phyloP scores from a whole-genome alignment of 805 yeast genomes.

The Yarrowia sp. region DNA sequence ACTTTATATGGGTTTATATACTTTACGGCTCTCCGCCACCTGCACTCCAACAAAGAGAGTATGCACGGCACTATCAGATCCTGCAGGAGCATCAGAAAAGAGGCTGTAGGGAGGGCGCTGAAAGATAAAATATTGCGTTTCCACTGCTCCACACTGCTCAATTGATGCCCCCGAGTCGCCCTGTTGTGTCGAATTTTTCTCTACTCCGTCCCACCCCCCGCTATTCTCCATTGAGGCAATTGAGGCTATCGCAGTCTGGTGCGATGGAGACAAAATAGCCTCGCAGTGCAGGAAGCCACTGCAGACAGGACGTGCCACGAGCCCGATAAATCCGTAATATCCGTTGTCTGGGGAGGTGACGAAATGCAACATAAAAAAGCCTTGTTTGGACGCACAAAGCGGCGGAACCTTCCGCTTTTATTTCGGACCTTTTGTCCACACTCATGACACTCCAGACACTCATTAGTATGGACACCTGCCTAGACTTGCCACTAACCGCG shows the following conservation, averaged over 20 bases:
- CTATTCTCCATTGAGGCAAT: not conserved
- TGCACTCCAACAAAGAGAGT: not conserved
- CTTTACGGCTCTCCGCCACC: not conserved
- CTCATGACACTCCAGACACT: no score
- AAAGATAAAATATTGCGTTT: no score
- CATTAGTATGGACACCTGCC: not conserved
- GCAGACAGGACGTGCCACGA: not conserved
- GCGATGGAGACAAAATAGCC: not conserved
- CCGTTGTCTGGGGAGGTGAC: not conserved
- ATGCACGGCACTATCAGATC: constrained; percentile 27
- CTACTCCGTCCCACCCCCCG: not conserved
- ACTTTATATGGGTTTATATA: not conserved
- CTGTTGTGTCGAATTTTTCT: not conserved
- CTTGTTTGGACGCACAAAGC: not conserved
- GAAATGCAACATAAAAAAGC: no score
- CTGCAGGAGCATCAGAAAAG: constrained; percentile 11
- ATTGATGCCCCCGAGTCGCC: no score
- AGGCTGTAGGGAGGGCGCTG: not conserved
- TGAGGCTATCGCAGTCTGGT: constrained; percentile 17
- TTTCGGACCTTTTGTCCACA: not conserved
- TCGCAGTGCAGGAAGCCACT: constrained; percentile 6
- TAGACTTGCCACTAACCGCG: not conserved
- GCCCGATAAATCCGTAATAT: constrained; percentile 6
- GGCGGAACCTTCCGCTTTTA: not conserved
- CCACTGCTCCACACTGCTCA: no score